Evolutionary conservation across 768 basidiomycete species (phyloP).

Genomic region (Zangia roseola): DNA sequence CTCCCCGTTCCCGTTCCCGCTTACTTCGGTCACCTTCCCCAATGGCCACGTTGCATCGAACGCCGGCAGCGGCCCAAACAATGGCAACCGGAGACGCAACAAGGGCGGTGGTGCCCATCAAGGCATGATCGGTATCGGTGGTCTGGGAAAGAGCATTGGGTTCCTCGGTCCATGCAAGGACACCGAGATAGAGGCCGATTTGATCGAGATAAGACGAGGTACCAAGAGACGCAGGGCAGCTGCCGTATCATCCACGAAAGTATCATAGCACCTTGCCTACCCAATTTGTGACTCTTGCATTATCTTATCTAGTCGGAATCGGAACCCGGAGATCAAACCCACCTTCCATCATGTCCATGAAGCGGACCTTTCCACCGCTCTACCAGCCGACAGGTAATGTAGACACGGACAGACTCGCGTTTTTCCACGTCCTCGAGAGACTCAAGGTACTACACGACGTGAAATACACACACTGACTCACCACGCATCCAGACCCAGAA

Average conservation of each 20-base stretch:
- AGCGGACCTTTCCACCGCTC: conserved; percentile 57
- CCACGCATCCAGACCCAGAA: conserved; percentile 74
- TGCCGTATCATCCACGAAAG: conserved; percentile 31
- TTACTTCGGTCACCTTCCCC: conserved; percentile 53
- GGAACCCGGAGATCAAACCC: conserved; percentile 19
- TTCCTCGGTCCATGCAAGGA: conserved; percentile 62
- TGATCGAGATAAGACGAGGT: conserved; percentile 75
- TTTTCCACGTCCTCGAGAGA: conserved; percentile 85
- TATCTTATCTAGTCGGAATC: conserved; percentile 33
- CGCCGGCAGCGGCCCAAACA: conserved; percentile 39
- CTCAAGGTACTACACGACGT: conserved; percentile 65
- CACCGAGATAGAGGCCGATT: conserved; percentile 68
- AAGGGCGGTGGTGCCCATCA: conserved; percentile 56
- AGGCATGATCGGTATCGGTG: conserved; percentile 56
- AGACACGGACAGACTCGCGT: conserved; percentile 73
- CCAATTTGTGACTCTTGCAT: background rate
- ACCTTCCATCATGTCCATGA: conserved; percentile 12
- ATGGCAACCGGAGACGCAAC: conserved; percentile 41
- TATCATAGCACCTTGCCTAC: conserved; percentile 17
- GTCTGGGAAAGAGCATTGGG: conserved; percentile 69
- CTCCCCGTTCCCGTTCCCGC: conserved; percentile 77
- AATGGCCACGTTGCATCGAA: conserved; percentile 34
- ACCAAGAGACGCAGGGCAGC: conserved; percentile 52
- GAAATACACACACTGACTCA: background rate
- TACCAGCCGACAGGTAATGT: conserved; percentile 54